Base-by-base conservation (phyloP, 2,329 filamentous ascomycete species). In the Ophiostoma pallidulum region DNA sequence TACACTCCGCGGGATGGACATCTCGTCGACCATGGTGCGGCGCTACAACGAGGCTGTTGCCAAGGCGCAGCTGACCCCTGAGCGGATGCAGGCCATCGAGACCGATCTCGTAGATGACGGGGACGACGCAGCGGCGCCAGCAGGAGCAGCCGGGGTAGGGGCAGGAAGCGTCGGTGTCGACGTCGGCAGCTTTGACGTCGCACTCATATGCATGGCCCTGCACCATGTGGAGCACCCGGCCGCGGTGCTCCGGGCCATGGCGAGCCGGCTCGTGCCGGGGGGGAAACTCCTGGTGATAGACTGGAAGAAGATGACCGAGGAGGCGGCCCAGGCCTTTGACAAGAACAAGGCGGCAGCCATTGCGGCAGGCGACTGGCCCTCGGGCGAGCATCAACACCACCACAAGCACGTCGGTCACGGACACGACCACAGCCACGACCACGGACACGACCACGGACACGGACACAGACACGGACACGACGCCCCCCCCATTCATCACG, bases 21-120 rank as follows among this genome's bases (percentile, higher is more conserved):
- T 59, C 18, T 56, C 56, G 7, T 41, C 54, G 9, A 42, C 45
- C 49, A 59, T 58, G 58, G 55, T 57, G 18, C 40, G 53, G 32
- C 44, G 33, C 24, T 58, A 57, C 49, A 59, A 59, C 49, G 47
- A 50, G 6, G 12, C 45, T 1, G 52, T 52, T 1, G 29, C 32
- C n/a, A 36, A 32, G 8, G 41, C 51, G 0, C 48, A 51, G 3
- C 16, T 53, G 10, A 14, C 43, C 4, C 38, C 49, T 1, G 45
- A 53, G 26, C 48, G 54, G 16, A 58, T 56, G 53, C 51, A 29
- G 18, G 56, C 55, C 31, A 48, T 55, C 14, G 50, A 54, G 40
- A 55, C 48, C 4, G 54, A 58, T 32, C 45, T 58, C n/a, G n/a
- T n/a, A n/a, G n/a, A n/a, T 3, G 5, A 51, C 3, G 4, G 49